Conservation (phyloP, 2,329 filamentous ascomycete genomes). For the Catunica adiposa region DNA sequence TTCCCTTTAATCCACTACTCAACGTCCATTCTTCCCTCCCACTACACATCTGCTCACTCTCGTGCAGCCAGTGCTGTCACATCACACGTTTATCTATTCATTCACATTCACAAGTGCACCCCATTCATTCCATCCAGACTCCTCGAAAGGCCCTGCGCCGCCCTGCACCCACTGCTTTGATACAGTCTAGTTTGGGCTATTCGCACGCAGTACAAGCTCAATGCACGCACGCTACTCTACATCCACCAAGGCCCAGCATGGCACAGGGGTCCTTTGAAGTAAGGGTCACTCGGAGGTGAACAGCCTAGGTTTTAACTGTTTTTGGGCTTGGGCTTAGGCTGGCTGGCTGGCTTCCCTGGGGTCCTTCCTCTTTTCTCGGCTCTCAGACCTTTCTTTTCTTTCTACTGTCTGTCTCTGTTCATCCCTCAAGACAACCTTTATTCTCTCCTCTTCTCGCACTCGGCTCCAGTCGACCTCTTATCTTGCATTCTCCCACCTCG, state of each 20-base stretch:
- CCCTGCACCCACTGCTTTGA: background rate
- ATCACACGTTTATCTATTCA: slow-evolving; percentile 2
- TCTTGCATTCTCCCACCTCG: background rate
- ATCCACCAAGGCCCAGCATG: slow-evolving; percentile 7
- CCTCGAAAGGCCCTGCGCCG: background rate
- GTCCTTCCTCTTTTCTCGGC: slow-evolving; percentile 13
- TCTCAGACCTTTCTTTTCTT: slow-evolving; percentile 15
- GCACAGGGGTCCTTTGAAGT: slow-evolving; percentile 11
- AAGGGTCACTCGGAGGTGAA: slow-evolving; percentile 10
- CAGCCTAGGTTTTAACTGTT: slow-evolving; percentile 10
- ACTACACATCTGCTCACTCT: background rate
- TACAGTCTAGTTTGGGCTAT: background rate
- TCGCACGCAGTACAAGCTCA: slow-evolving; percentile 1
- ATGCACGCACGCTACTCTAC: background rate
- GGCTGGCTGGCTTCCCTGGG: slow-evolving; percentile 8
- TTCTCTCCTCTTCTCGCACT: slow-evolving; percentile 5
- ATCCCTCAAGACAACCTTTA: background rate
- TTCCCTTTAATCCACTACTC: background rate
- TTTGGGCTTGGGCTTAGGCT: slow-evolving; percentile 12
- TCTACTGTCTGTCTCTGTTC: slow-evolving; percentile 4
- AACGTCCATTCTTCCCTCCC: background rate
- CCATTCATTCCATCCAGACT: background rate
- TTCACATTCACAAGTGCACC: slow-evolving; percentile 1
- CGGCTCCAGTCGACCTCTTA: background rate
- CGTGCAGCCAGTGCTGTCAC: background rate